Conservation (phyloP, 1,284 basidiomycete species). For the Ceratobasidium sp. region DNA sequence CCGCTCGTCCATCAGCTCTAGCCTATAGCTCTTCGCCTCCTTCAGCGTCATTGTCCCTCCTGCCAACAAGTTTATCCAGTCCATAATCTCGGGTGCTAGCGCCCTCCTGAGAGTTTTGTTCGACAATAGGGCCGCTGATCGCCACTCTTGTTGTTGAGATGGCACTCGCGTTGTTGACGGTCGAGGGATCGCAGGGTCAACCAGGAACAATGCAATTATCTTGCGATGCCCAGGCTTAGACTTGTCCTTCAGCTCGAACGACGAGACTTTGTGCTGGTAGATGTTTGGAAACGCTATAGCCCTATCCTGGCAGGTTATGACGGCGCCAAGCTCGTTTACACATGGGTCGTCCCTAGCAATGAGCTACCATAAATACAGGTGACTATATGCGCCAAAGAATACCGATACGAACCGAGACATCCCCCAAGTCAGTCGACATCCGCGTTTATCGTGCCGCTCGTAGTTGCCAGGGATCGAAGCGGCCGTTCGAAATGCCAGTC, state of each 20-base stretch:
- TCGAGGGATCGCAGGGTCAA: conserved; percentile 54
- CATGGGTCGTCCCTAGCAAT: conserved; percentile 8
- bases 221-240: conserved; percentile 57
- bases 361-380: not conserved
- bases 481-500: conserved; percentile 13
- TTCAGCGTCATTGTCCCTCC: not conserved
- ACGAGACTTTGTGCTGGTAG: conserved; percentile 58
- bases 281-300: conserved; percentile 69
- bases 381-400: not conserved
- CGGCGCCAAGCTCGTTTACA: conserved; percentile 51
- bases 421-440: conserved; percentile 3
- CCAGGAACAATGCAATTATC: conserved; percentile 58
- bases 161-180: conserved; percentile 50
- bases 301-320: conserved; percentile 56
- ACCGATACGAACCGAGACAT: not conserved
- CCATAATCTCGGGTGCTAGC: too few species aligned
- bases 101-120: not conserved
- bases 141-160: conserved; percentile 55
- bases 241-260: conserved; percentile 52
- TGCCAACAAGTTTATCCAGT: not conserved
- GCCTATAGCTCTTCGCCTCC: not conserved
- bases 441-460: not conserved
- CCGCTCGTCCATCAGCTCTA: conserved; percentile 20
- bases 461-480: not conserved
- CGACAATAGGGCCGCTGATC: conserved; percentile 43